A percentile compares a stretch with the other conserved stretches of the same genome.
phyloP scores from a whole-genome alignment of 495 filamentous ascomycete species.

The Hypomontagnella monticulosa region DNA sequence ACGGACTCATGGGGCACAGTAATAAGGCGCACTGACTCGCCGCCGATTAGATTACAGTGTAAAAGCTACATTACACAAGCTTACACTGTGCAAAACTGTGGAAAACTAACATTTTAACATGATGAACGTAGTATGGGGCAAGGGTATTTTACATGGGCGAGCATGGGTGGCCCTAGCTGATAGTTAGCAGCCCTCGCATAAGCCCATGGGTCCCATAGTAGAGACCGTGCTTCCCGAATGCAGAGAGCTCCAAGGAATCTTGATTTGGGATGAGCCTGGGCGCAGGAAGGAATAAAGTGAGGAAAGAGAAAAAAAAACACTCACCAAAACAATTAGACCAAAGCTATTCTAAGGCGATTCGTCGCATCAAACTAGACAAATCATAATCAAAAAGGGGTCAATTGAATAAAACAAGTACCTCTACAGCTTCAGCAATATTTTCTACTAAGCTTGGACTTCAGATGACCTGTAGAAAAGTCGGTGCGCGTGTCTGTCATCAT shows the following conservation, averaged over 20 bases:
- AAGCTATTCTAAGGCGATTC: slow-evolving; percentile 32
- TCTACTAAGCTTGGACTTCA: slow-evolving; percentile 28
- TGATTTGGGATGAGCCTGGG: slow-evolving; percentile 36
- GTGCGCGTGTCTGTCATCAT: slow-evolving; percentile 36
- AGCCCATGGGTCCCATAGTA: slow-evolving; percentile 29
- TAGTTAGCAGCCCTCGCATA: slow-evolving; percentile 40
- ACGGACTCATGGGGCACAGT: slow-evolving; percentile 22
- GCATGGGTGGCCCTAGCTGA: slow-evolving; percentile 35
- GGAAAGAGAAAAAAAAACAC: slow-evolving; percentile 27
- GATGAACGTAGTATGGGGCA: too few species aligned
- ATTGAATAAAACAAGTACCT: slow-evolving; percentile 30
- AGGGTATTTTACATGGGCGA: not conserved
- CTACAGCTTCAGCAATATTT: slow-evolving; percentile 33
- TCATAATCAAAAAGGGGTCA: slow-evolving; percentile 17
- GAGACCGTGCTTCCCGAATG: slow-evolving; percentile 41
- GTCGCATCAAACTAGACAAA: slow-evolving; percentile 9
- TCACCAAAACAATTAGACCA: slow-evolving; percentile 27
- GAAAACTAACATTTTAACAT: slow-evolving; percentile 21
- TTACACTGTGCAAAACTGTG: slow-evolving; percentile 38
- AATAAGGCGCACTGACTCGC: slow-evolving; percentile 37
- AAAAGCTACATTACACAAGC: slow-evolving; percentile 6
- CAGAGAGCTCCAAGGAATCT: slow-evolving; percentile 39
- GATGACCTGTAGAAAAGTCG: slow-evolving; percentile 28
- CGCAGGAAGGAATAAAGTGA: not conserved
- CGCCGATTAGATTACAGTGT: not conserved